A percentile compares a stretch with the other conserved stretches of the same genome.
Evolutionary conservation across 768 basidiomycete genomes (phyloP).

Genomic region (Mycena rebaudengoi): DNA sequence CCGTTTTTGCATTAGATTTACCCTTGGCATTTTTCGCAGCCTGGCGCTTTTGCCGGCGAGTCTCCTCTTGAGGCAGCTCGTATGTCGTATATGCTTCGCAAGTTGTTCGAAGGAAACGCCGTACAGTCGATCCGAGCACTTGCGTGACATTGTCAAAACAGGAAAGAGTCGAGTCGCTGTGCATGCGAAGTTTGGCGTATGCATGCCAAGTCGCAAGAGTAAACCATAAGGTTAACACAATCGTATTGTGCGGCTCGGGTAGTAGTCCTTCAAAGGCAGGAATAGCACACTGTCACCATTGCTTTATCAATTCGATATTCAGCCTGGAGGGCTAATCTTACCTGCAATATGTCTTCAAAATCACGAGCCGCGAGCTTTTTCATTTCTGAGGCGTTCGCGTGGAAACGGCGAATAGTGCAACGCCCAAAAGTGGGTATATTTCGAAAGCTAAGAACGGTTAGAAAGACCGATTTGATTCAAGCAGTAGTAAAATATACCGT

Average conservation of each 20-base stretch:
- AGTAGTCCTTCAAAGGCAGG: slow-evolving; percentile 21
- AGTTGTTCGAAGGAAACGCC: neutral
- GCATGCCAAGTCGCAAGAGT: slow-evolving; percentile 34
- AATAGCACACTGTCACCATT: slow-evolving; percentile 16
- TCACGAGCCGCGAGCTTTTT: slow-evolving; percentile 34
- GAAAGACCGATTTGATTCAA: neutral
- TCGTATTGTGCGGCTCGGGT: slow-evolving; percentile 22
- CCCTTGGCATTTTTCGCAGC: neutral
- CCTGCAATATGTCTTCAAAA: slow-evolving; percentile 45
- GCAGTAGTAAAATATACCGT: slow-evolving; percentile 11
- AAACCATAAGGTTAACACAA: slow-evolving; percentile 29
- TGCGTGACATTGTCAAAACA: slow-evolving; percentile 14
- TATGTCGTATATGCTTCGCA: neutral
- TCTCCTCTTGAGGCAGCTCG: neutral
- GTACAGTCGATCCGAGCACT: slow-evolving; percentile 11
- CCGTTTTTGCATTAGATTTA: neutral
- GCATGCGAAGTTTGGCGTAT: slow-evolving; percentile 34
- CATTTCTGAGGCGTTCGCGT: slow-evolving; percentile 30
- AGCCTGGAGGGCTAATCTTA: slow-evolving; percentile 10
- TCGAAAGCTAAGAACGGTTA: slow-evolving; percentile 35
- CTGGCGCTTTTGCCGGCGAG: neutral
- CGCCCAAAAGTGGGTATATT: slow-evolving; percentile 29
- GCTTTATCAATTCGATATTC: neutral
- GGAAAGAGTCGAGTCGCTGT: slow-evolving; percentile 17
- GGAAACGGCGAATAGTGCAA: slow-evolving; percentile 32